Percentiles rank a stretch among this genome's conserved stretches.
Evolutionary conservation across 2,329 filamentous ascomycete species (phyloP).

Genomic region (Fusarium sororula): DNA sequence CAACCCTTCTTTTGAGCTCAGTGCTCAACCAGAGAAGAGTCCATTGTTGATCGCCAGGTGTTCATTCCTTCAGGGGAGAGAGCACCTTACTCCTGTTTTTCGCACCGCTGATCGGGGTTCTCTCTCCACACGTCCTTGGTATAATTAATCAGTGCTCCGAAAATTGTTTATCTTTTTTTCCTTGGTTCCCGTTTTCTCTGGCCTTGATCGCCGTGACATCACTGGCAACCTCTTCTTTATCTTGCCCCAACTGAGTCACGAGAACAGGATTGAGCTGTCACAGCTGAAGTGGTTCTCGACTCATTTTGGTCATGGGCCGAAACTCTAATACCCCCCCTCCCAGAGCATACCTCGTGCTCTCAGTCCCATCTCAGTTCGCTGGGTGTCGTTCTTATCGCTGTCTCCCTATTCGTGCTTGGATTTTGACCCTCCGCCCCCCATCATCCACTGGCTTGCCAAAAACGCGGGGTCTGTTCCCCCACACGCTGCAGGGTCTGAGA

Average conservation of each 20-base stretch:
- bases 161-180: neutral
- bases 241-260: conserved; percentile 21
- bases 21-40: neutral
- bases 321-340: conserved; percentile 30
- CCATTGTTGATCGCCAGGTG: conserved; percentile 17
- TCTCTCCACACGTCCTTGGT: neutral
- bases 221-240: conserved; percentile 28
- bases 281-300: conserved; percentile 23
- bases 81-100: conserved; percentile 7
- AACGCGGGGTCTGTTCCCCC: conserved; percentile 41
- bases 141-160: neutral
- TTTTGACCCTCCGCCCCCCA: conserved; percentile 29
- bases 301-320: conserved; percentile 34
- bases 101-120: conserved; percentile 1
- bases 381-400: conserved; percentile 37
- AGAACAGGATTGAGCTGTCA: conserved; percentile 29
- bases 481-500: conserved; percentile 39
- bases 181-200: conserved; percentile 22
- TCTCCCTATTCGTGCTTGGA: conserved; percentile 34
- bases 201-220: conserved; percentile 56
- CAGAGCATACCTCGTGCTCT: conserved; percentile 30
- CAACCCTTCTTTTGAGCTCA: neutral
- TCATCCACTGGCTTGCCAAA: conserved; percentile 35
- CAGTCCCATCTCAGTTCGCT: conserved; percentile 19
- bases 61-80: conserved; percentile 9